Evolutionary conservation across 2,329 filamentous ascomycete species (phyloP), one percentile per base, ranked within the genome.

Genomic region (Colletotrichum camelliae): DNA sequence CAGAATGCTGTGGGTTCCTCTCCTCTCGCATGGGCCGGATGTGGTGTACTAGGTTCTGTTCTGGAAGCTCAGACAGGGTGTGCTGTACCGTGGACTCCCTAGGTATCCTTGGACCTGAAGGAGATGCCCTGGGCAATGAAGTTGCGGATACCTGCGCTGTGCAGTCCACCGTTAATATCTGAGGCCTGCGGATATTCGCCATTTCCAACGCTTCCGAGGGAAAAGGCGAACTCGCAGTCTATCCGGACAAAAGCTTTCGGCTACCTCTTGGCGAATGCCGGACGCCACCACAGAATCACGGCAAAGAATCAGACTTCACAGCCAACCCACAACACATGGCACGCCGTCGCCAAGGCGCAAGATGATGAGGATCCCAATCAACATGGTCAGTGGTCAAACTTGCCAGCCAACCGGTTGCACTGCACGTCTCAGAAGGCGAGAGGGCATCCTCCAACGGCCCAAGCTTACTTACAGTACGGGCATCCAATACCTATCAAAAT

Each of bases 21-120:
- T 43, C 72, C 39, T 37, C 68, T 72, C 55, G 68, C 72, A 75
- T 67, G 68, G 68, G 61, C 61, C 48, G 29, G 16, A 55, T 29
- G 18, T 60, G 37, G 52, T 70, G 37, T 55, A 33, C 57, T 72
- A 48, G 73, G 15, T 64, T 64, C 35, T 31, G 39, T 58, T 75
- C 69, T 67, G 62, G 73, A 72, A 64, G 69, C 57, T 33, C 55
- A 67, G 43, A 39, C 39, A 67, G 39, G 62, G 68, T 57, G 27
- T 52, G 61, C 27, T 57, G 27, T 52, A 52, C 27, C 18, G 37
- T 70, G 48, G 29, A 57, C 61, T 57, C 21, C 39, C 31, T 31
- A 64, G 24, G 24, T 24, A 24, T 64, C 62, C 62, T 72, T 62
- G 73, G 52, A 58, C 29, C 18, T 43, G n/a, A 18, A 43, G 39